Percentiles rank a stretch among this genome's conserved stretches.
These are phyloP conservation scores for Sarocladiaceae sp. DNA, from an alignment of 2,329 filamentous ascomycete genomes.

Conservation along the genomic window DNA sequence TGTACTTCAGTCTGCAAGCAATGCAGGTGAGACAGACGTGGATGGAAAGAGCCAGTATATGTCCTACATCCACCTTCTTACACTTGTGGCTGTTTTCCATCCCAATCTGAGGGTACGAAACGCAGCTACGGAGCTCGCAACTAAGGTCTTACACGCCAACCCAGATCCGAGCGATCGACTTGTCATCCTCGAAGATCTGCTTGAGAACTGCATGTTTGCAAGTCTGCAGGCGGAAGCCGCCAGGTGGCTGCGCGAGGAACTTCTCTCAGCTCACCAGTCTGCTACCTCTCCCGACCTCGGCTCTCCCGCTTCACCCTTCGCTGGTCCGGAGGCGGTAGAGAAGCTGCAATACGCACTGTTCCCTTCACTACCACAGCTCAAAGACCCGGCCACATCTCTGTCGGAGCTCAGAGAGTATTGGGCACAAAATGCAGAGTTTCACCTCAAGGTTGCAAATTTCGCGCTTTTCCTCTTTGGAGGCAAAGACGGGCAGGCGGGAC, in stretches of 20 bases:
- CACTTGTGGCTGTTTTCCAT: slow-evolving; percentile 55
- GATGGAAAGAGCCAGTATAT: slow-evolving; percentile 39
- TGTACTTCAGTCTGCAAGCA: slow-evolving; percentile 23
- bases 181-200: slow-evolving; percentile 58
- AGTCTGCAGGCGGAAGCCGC: slow-evolving; percentile 59
- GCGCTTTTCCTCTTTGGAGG: slow-evolving; percentile 51
- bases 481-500: slow-evolving; percentile 17
- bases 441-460: slow-evolving; percentile 59
- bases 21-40: slow-evolving; percentile 13
- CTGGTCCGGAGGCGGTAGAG: slow-evolving; percentile 51
- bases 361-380: slow-evolving; percentile 47
- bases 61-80: slow-evolving; percentile 56
- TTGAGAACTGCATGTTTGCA: slow-evolving; percentile 62
- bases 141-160: slow-evolving; percentile 51
- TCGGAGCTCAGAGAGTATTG: slow-evolving; percentile 45
- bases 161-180: slow-evolving; percentile 56
- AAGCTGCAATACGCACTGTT: slow-evolving; percentile 59
- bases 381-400: slow-evolving; percentile 30
- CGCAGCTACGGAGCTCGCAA: slow-evolving; percentile 49
- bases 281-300: slow-evolving; percentile 15
- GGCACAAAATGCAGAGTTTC: slow-evolving; percentile 46
- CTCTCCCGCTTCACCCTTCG: slow-evolving; percentile 30
- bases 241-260: slow-evolving; percentile 60
- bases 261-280: slow-evolving; percentile 41
- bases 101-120: slow-evolving; percentile 50